Percentiles rank a stretch among this genome's conserved stretches.
Conservation (phyloP, 1,284 basidiomycete genomes). For the Coniferiporia sulphurascens region DNA sequence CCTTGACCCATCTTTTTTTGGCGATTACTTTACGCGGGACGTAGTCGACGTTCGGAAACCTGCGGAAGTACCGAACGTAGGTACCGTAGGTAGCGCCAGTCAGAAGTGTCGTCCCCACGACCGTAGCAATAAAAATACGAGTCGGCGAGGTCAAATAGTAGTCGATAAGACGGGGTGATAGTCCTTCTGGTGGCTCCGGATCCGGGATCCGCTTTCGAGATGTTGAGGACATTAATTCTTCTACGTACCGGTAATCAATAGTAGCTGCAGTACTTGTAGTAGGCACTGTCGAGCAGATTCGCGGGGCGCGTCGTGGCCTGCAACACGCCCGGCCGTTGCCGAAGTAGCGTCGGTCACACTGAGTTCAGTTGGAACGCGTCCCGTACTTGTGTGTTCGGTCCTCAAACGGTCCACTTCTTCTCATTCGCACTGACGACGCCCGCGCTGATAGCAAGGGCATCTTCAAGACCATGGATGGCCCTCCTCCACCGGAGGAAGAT, state of each 20-base stretch:
- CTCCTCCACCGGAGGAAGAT: slow-evolving; percentile 90
- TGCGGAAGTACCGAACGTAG: slow-evolving; percentile 52
- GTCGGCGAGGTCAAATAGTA: no score
- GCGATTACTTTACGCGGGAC: slow-evolving; percentile 54
- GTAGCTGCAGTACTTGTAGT: no score
- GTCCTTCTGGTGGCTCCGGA: no score
- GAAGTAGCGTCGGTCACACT: background rate
- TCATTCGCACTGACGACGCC: background rate
- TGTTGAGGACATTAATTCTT: no score
- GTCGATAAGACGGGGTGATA: no score
- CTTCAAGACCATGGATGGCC: slow-evolving; percentile 68
- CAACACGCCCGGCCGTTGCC: background rate
- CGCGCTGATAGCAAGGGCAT: background rate
- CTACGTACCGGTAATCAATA: no score
- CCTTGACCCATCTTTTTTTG: slow-evolving; percentile 62
- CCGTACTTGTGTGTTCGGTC: background rate
- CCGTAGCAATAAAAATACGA: background rate
- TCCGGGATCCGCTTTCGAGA: no score
- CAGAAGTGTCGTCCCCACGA: background rate
- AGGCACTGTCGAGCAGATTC: no score
- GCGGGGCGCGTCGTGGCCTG: no score
- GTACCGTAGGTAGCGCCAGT: no score
- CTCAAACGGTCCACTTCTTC: background rate
- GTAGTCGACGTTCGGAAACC: slow-evolving; percentile 60
- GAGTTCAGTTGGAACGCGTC: background rate